Base-by-base conservation (phyloP, 371 early-diverging fungal genomes). In the Blakeslea trispora region DNA sequence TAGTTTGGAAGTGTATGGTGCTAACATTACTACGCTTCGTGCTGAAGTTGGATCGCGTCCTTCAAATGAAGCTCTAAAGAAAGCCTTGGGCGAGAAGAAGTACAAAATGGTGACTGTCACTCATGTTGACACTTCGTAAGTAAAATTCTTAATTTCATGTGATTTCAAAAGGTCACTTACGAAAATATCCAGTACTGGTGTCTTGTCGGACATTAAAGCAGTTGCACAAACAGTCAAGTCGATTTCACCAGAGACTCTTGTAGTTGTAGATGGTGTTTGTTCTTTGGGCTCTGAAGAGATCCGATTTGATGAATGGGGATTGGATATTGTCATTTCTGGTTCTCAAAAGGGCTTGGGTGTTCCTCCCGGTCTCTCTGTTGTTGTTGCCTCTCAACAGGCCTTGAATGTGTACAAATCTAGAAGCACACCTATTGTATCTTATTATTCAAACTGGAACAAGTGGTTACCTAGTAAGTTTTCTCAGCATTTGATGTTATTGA, bases 261-360 rank as follows among this genome's bases (percentile, higher is more conserved):
- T 98, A 39, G 85, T 92, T 17, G 88, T 98, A 32, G 98, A 97
- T 71, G 97, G 92, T 69, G 98, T 98, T 18, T 98, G 98, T 76
- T 91, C 95, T 3, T 92, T 93, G 49, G 98, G 91, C 19, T 93
- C 91, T 21, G 98, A 98, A 75, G 89, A 88, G 52, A 89, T 98
- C 72, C 81, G 87, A 61, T 89, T 95, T 71, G 96, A 96, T 69
- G 91, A 81, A 45, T 96, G 96, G 96, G 88, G 89, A 46, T 72
- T 95, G 57, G 96, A 96, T 66, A 81, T 92, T 22, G 85, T 94
- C 31, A 76, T 94, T 62, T 95, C 96, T 15, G 98, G 93, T 35
- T 89, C 91, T 37, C 97, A 98, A 68, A 98, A 98, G 84, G 98
- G 96, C 13, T 70, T 98, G 42, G 98, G 98, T 63, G 84, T 84